Evolutionary conservation across 2,329 filamentous ascomycete genomes (phyloP).

Genomic region (Cercospora berteroae): DNA sequence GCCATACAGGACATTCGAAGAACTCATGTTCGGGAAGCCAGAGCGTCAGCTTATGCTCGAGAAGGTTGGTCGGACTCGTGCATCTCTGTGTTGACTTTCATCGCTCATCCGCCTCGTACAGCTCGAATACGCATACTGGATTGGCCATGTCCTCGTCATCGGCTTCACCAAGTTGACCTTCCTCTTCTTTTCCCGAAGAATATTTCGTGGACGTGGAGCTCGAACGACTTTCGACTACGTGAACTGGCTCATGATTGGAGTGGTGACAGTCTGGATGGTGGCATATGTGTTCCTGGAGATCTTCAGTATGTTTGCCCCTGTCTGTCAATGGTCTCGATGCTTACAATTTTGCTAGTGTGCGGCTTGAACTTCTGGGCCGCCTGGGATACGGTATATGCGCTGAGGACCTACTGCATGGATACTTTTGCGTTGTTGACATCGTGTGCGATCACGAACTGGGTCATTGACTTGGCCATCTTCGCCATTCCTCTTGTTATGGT

Average conservation of each 20-base stretch:
- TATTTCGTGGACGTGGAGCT: constrained; percentile 12
- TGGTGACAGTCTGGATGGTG: constrained; percentile 17
- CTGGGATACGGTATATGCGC: constrained; percentile 16
- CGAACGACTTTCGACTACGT: constrained; percentile 17
- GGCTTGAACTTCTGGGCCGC: constrained; percentile 13
- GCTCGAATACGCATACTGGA: constrained; percentile 23
- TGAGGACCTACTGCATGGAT: constrained; percentile 15
- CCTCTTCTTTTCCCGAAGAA: constrained; percentile 20
- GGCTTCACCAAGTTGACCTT: constrained; percentile 22
- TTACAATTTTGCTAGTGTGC: constrained; percentile 12
- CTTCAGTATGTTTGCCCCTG: constrained; percentile 6
- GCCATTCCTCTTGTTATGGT: constrained; percentile 21
- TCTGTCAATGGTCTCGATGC: background rate
- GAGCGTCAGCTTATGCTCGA: constrained; percentile 15
- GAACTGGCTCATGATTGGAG: constrained; percentile 18
- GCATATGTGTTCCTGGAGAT: constrained; percentile 14
- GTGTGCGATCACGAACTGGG: constrained; percentile 12
- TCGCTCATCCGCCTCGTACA: background rate
- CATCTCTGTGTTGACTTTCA: background rate
- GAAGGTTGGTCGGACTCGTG: background rate
- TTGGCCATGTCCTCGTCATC: constrained; percentile 19
- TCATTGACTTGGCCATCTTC: constrained; percentile 16
- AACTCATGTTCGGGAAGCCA: constrained; percentile 7
- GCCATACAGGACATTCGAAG: constrained; percentile 4
- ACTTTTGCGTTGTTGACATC: constrained; percentile 17